These are phyloP conservation scores for Paramecium tetraurelia DNA, from an alignment of 73 alveolate genomes.

Conservation along the genomic window DNA sequence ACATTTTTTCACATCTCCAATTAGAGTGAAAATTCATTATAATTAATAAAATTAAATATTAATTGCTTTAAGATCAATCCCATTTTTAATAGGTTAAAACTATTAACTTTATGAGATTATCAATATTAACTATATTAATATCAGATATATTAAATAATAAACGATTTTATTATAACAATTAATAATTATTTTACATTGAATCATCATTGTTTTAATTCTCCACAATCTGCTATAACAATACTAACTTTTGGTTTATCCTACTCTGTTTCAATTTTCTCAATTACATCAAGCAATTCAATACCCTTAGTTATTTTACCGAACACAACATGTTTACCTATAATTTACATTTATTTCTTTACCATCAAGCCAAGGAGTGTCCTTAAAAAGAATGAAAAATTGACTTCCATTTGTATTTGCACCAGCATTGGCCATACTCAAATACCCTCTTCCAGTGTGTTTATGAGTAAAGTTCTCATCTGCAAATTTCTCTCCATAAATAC, in stretches of 20 bases:
- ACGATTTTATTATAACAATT: background rate
- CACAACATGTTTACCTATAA: conserved; percentile 87
- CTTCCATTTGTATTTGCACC: conserved; percentile 94
- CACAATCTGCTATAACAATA: conserved; percentile 89
- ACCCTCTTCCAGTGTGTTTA: conserved; percentile 85
- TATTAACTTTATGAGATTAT: background rate
- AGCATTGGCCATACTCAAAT: conserved; percentile 92
- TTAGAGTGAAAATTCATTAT: background rate
- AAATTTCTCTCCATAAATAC: conserved; percentile 89
- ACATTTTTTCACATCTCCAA: background rate
- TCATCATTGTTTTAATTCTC: conserved; percentile 55
- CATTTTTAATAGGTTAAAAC: background rate
- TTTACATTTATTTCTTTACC: background rate
- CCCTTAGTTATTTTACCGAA: conserved; percentile 94
- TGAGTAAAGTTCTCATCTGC: conserved; percentile 87
- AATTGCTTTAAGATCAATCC: background rate
- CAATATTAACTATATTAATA: too few relatives aligned
- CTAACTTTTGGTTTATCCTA: conserved; percentile 82
- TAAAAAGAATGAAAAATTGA: conserved; percentile 89
- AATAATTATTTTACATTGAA: background rate
- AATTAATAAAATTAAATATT: background rate
- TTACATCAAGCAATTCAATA: conserved; percentile 67
- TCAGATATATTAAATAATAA: too few relatives aligned
- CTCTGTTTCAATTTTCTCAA: conserved; percentile 83
- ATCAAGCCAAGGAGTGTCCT: conserved; percentile 88